Percentiles rank a stretch among this genome's conserved stretches.
Evolutionary conservation across 2,329 filamentous ascomycete species (phyloP).

Genomic region (Phialophora expanda): DNA sequence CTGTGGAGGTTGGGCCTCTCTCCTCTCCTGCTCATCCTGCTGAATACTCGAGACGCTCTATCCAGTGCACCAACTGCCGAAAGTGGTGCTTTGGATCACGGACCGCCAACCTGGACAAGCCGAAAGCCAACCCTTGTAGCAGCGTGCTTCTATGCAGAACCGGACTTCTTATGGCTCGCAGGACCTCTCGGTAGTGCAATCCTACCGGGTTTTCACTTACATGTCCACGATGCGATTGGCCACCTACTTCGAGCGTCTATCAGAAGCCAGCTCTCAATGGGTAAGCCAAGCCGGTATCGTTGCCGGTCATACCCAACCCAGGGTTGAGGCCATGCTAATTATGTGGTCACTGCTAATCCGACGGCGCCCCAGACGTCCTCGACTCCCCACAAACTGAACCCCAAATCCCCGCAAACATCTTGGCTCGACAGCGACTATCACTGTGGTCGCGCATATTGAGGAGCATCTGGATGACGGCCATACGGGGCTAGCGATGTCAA

Average conservation of each 20-base stretch:
- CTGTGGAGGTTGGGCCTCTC: not conserved
- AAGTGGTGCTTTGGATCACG: conserved; percentile 7
- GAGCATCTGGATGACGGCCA: not conserved
- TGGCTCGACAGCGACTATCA: conserved; percentile 2
- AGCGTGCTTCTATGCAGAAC: not conserved
- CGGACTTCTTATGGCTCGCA: not conserved
- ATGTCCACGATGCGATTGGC: conserved; percentile 10
- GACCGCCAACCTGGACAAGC: conserved; percentile 1
- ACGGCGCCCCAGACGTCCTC: conserved; percentile 1
- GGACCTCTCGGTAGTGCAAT: not conserved
- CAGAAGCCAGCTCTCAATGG: not conserved
- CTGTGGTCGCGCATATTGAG: conserved; percentile 5
- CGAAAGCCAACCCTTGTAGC: not conserved
- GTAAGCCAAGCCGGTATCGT: conserved; percentile 4
- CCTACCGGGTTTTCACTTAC: not conserved
- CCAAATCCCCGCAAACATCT: conserved; percentile 16
- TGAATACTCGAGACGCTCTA: not conserved
- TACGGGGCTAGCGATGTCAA: conserved; percentile 7
- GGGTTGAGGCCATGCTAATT: not conserved
- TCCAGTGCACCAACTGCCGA: conserved; percentile 8
- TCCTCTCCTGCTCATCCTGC: not conserved
- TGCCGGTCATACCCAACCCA: conserved; percentile 1
- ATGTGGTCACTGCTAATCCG: not conserved
- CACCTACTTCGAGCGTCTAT: not conserved
- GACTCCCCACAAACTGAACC: conserved; percentile 17